A percentile compares a stretch with the other conserved stretches of the same genome.
Conservation (phyloP, 495 filamentous ascomycete genomes). For the Penicillium fimorum region DNA sequence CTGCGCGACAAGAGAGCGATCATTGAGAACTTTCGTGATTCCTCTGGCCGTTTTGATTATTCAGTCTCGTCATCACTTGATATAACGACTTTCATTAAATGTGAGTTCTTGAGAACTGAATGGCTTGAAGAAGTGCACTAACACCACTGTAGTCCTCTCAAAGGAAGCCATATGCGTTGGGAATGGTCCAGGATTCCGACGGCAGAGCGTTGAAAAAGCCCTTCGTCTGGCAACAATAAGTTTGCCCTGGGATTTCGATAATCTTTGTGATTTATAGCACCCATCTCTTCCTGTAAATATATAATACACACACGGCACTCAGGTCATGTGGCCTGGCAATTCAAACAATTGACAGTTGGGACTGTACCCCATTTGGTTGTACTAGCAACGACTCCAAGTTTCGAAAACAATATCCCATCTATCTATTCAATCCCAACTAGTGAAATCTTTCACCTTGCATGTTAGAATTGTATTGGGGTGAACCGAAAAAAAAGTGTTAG, state of each 20-base stretch:
- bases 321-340: not conserved
- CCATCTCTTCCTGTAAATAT: not conserved
- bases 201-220: conserved; percentile 28
- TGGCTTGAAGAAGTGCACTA: conserved; percentile 6
- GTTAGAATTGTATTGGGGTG: not conserved
- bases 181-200: conserved; percentile 30
- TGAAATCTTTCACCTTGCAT: not conserved
- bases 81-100: conserved; percentile 22
- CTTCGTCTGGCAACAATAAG: conserved; percentile 23
- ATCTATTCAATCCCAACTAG: not conserved
- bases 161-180: conserved; percentile 29
- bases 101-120: conserved; percentile 18
- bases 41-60: not conserved
- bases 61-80: conserved; percentile 21
- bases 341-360: not conserved
- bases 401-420: not conserved
- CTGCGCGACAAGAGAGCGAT: conserved; percentile 23
- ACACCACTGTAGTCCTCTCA: conserved; percentile 22
- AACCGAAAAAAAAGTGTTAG: not conserved
- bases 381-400: not conserved
- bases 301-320: not conserved
- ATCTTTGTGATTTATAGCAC: not conserved
- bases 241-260: conserved; percentile 20
- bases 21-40: conserved; percentile 10
- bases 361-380: not conserved